Evolutionary conservation across 1,284 basidiomycete genomes (phyloP), one percentile per base, ranked within the genome.

Genomic region (Ustilago vetiveriae): DNA sequence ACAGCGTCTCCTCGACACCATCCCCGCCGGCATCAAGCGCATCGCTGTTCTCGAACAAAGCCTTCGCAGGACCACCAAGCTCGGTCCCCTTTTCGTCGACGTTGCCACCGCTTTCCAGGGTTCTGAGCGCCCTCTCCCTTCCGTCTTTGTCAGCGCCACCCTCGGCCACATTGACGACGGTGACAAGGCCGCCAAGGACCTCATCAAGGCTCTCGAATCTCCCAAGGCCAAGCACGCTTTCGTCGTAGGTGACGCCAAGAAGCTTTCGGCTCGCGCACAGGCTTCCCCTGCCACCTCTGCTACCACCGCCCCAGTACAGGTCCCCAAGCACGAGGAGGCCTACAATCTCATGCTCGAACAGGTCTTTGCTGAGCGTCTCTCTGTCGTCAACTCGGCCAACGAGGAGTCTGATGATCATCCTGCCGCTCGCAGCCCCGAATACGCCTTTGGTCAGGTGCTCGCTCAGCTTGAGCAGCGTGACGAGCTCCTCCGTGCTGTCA

Each of bases 331-430:
- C 82, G 95, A 98, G 84, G 85, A 88, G 13, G 90, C 93, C 6
- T 98, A 98, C 85, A 92, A 90, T 68, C 90, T 90, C 80, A 90
- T 98, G 49, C 88, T 98, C 47, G 83, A 87, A 24, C 90, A 92
- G 70, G 84, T 95, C 32, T 97, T 98, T 78, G 85, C 85, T 26
- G 88, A 90, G n/a, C 88, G 92, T 2, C 85, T 98, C 3, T 89
- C 92, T 63, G 86, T 98, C 56, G 86, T 90, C 80, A 98, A 98
- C 66, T 66, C 76, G 22, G 71, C 79, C 40, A 48, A 62, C 37
- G 64, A 72, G 41, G 67, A 72, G 17, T 47, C 53, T 8, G 66
- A 72, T 50, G 36, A 74, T 19, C 75, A 76, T 73, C 76, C 78
- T 3, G 67, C 82, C 4, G 91, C 92, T 13, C 94, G 92, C 16